Evolutionary conservation across 169 alveolate genomes (phyloP), one percentile per base, ranked within the genome.

Genomic region (Sarcocystis neurona): DNA sequence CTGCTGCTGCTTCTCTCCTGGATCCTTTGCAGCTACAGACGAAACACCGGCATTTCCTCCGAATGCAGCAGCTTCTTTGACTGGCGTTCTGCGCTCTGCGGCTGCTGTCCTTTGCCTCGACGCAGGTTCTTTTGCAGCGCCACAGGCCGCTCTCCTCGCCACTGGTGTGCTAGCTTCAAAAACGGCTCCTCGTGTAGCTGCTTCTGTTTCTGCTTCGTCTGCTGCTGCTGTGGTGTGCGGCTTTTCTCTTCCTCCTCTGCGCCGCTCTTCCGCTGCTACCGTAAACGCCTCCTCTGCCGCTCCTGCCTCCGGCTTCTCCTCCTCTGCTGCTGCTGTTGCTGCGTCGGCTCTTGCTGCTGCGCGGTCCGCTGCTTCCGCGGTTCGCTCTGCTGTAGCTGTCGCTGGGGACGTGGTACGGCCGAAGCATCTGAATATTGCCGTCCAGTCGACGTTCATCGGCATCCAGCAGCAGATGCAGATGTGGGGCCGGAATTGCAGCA

Each of bases 371-470:
- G 77, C 77, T 66, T 53, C 66, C 12, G 75, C 77, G 8, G 77
- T 41, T 27, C 44, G 44, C 32, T 41, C 77, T 66, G 77, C 0
- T 66, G 43, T 41, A 20, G 66, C 66, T 18, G 66, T 0, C 27
- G 66, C 27, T 53, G 66, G 63, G 63, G n/a, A 53, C n/a, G n/a
- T 53, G 63, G 46, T 53, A 2, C 82, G 82, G 10, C 34, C 15
- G 32, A 72, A 72, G 53, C 27, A 23, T 43, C 82, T 1, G 32
- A 72, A 72, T 15, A 18, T 41, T 32, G 34, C 56, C 12, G 82
- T 72, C 82, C 82, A 72, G 82, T 72, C 82, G 82, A 72, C 41
- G 82, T 72, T 72, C 39, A 72, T 39, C 32, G 82, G 82, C 82
- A 72, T 72, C 82, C 82, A 72, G 12, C 58, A 72, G 34, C 82